Evolutionary conservation across 75 land plant species (phyloP).

Genomic region (Pinus albicaulis): DNA sequence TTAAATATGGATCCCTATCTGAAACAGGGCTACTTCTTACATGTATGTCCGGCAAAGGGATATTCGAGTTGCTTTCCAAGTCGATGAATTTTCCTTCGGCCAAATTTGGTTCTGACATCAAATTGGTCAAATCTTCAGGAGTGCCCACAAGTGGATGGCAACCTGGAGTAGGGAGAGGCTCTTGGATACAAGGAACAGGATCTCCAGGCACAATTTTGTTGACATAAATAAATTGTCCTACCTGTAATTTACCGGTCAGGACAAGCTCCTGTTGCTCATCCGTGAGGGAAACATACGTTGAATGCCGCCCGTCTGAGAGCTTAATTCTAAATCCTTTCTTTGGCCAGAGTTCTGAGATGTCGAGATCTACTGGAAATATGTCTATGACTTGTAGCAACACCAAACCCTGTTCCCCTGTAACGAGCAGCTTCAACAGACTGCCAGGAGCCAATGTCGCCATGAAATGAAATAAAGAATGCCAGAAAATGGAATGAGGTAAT

Average conservation of each 20-base stretch:
- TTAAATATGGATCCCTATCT: neutral
- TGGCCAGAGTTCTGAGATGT: constrained; percentile 35
- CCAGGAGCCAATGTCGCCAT: constrained; percentile 76
- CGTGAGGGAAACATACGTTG: constrained; percentile 43
- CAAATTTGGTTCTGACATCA: neutral
- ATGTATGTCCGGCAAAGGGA: neutral
- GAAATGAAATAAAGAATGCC: neutral
- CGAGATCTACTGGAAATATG: constrained; percentile 41
- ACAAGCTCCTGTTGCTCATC: constrained; percentile 46
- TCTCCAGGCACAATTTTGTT: constrained; percentile 37
- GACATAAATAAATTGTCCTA: constrained; percentile 47
- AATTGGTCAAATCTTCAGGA: constrained; percentile 42
- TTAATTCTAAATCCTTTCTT: constrained; percentile 50
- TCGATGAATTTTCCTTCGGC: neutral
- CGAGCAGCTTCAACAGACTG: constrained; percentile 65
- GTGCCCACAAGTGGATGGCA: constrained; percentile 62
- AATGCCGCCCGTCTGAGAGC: constrained; percentile 46
- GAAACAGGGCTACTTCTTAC: constrained; percentile 5
- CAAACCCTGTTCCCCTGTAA: constrained; percentile 69
- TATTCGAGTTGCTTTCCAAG: neutral
- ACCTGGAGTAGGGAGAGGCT: constrained; percentile 54
- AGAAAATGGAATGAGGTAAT: too few relatives aligned
- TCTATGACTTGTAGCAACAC: constrained; percentile 53
- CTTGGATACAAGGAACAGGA: constrained; percentile 36
- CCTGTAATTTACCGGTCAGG: constrained; percentile 41